These are phyloP conservation scores for Phoma herbarum DNA, from an alignment of 2,329 filamentous ascomycete species.

Conservation along the genomic window DNA sequence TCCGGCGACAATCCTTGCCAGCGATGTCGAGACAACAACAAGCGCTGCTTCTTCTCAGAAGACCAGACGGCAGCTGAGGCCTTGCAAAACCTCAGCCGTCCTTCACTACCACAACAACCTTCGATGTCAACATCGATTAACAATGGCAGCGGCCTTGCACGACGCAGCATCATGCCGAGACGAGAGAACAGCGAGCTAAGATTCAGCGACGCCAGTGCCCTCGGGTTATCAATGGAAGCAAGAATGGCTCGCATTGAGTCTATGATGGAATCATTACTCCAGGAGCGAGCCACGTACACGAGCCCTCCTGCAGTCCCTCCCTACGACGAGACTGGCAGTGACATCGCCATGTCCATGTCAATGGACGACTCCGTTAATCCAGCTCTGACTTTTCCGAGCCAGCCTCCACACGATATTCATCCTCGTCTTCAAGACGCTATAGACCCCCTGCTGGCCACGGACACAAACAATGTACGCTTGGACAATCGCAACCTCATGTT, in stretches of 20 bases:
- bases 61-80: constrained; percentile 50
- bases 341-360: constrained; percentile 32
- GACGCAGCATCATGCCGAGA: constrained; percentile 34
- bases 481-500: constrained; percentile 34
- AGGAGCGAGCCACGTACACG: constrained; percentile 37
- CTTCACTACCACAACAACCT: constrained; percentile 32
- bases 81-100: constrained; percentile 49
- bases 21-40: constrained; percentile 46
- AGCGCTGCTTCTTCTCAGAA: constrained; percentile 50
- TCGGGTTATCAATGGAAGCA: constrained; percentile 43
- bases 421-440: constrained; percentile 2
- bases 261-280: constrained; percentile 49
- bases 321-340: constrained; percentile 34
- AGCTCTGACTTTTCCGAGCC: constrained; percentile 28
- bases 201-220: constrained; percentile 39
- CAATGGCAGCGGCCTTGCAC: constrained; percentile 28
- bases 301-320: constrained; percentile 39
- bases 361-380: constrained; percentile 38
- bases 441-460: constrained; percentile 6
- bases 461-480: constrained; percentile 10
- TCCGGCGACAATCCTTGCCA: constrained; percentile 49
- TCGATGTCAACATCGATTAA: constrained; percentile 12
- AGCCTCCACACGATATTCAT: constrained; percentile 8
- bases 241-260: constrained; percentile 48
- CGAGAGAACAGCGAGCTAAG: constrained; percentile 33